Conservation (phyloP, 805 yeast genomes). For the Phaffomyces thermotolerans region DNA sequence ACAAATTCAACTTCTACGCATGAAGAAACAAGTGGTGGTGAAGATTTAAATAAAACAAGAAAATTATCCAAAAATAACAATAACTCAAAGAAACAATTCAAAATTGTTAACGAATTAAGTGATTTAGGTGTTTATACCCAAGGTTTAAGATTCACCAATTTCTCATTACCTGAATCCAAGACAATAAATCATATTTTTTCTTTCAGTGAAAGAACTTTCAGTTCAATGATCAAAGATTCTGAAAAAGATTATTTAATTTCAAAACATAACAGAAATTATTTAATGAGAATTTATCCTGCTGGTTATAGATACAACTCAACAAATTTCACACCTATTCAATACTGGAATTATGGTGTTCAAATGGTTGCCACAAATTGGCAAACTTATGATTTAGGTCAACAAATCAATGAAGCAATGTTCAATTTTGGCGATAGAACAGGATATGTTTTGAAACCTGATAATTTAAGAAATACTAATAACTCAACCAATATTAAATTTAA, state of each 20-base stretch:
- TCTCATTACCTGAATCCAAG: constrained; percentile 81
- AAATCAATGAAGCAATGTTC: constrained; percentile 79
- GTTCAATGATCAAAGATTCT: constrained; percentile 55
- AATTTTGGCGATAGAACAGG: constrained; percentile 55
- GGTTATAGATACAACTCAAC: constrained; percentile 67
- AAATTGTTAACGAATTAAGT: constrained; percentile 39
- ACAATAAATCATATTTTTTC: constrained; percentile 79
- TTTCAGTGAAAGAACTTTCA: constrained; percentile 66
- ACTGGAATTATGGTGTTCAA: constrained; percentile 84
- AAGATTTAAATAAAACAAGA: constrained; percentile 1
- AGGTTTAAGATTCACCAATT: constrained; percentile 74
- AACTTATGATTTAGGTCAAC: constrained; percentile 83
- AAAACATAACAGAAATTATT: constrained; percentile 68
- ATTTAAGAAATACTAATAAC: constrained; percentile 24
- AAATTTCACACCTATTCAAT: constrained; percentile 71
- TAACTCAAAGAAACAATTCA: constrained; percentile 10
- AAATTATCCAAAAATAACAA: constrained; percentile 8
- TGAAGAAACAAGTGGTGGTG: constrained; percentile 26
- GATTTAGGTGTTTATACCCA: constrained; percentile 53
- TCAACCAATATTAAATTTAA: constrained; percentile 19
- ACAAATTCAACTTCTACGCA: constrained; percentile 10
- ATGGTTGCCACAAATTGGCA: constrained; percentile 98
- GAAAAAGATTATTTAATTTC: constrained; percentile 47
- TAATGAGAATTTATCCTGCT: constrained; percentile 87
- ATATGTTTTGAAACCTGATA: constrained; percentile 67